Conservation (phyloP, 352 stramenopile genomes). For the Pythium rhizo-oryzae region DNA sequence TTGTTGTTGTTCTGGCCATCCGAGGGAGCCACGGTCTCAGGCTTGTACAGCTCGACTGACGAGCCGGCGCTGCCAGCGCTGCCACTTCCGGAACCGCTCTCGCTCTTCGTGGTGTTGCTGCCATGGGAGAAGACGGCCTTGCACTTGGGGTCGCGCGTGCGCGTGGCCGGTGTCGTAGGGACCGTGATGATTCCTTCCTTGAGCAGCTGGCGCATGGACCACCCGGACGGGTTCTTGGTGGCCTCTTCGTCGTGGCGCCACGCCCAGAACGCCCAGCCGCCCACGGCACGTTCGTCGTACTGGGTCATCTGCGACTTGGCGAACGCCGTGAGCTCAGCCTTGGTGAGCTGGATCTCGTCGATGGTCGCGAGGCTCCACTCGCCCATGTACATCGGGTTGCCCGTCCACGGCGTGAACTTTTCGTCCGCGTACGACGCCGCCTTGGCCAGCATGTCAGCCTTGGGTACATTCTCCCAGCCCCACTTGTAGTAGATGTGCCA, state of each 20-base stretch:
- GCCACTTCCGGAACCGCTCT: not conserved
- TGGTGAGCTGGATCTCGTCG: conserved; percentile 29
- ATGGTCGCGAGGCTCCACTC: conserved; percentile 54
- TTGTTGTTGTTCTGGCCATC: not conserved
- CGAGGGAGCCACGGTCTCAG: not conserved
- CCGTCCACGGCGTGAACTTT: conserved; percentile 33
- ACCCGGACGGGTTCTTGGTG: conserved; percentile 22
- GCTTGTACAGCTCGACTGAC: not conserved
- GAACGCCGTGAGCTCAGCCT: conserved; percentile 33
- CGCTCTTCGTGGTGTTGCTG: not conserved
- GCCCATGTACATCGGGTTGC: conserved; percentile 53
- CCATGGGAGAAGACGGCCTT: not conserved
- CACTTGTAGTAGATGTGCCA: conserved; percentile 63
- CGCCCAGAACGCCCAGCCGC: conserved; percentile 32
- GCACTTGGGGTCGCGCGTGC: conserved; percentile 20
- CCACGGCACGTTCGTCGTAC: conserved; percentile 12
- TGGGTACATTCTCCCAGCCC: conserved; percentile 32
- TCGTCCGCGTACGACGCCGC: conserved; percentile 7
- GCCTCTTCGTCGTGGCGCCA: conserved; percentile 29
- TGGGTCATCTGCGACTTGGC: conserved; percentile 33
- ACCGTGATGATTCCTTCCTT: conserved; percentile 23
- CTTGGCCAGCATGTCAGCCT: conserved; percentile 25
- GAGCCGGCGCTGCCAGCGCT: not conserved
- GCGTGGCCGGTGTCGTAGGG: conserved; percentile 5
- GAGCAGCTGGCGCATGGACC: conserved; percentile 32